These are phyloP conservation scores for Plantago major DNA, from an alignment of 257 asterid species.

Conservation along the genomic window DNA sequence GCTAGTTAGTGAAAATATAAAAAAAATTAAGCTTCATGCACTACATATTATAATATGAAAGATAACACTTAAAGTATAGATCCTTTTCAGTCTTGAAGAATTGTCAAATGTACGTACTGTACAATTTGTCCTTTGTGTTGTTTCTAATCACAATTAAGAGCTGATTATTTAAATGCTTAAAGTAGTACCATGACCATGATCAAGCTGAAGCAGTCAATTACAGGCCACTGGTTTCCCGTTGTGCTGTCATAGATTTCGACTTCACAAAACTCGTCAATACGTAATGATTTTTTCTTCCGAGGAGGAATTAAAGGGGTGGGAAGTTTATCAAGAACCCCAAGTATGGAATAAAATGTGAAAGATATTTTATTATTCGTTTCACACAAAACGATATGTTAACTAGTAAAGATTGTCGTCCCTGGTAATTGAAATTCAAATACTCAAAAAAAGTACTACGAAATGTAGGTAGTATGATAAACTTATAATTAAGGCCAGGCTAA, in stretches of 20 bases:
- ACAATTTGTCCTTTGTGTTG: constrained; percentile 9
- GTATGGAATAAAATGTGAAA: neutral
- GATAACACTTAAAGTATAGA: neutral
- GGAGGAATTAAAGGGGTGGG: neutral
- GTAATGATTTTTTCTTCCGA: neutral
- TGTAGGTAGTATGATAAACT: too few relatives aligned
- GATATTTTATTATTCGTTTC: too few relatives aligned
- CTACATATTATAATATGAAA: neutral
- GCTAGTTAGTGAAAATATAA: neutral
- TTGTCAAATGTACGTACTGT: neutral
- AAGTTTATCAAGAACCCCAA: neutral
- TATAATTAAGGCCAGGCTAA: too few relatives aligned
- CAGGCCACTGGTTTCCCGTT: constrained; percentile 3
- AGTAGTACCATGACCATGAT: neutral
- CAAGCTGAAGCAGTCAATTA: constrained; percentile 2
- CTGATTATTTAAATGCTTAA: neutral
- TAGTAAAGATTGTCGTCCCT: too few relatives aligned
- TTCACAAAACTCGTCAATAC: neutral
- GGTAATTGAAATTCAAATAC: too few relatives aligned
- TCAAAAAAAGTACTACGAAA: too few relatives aligned
- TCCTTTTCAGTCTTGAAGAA: neutral
- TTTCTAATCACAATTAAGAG: neutral
- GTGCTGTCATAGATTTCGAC: neutral
- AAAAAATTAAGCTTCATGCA: neutral
- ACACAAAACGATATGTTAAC: too few relatives aligned